Evolutionary conservation across 2,329 filamentous ascomycete genomes (phyloP).

Genomic region (Alternaria arbusti): DNA sequence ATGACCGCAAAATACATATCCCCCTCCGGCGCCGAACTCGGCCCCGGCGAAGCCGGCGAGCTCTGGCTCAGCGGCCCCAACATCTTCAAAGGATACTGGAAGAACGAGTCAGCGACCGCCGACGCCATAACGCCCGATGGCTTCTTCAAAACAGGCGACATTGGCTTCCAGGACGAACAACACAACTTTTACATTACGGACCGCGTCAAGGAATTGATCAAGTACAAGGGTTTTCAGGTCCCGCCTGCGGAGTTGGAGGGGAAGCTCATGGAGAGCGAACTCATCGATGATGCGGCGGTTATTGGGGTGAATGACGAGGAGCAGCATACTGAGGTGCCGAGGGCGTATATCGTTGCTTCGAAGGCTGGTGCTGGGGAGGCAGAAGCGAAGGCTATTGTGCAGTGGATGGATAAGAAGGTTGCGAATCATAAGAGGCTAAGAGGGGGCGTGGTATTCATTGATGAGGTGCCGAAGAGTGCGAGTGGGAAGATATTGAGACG

Average conservation of each 20-base stretch:
- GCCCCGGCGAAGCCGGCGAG: conserved; percentile 62
- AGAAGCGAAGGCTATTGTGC: conserved; percentile 20
- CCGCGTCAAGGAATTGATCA: conserved; percentile 42
- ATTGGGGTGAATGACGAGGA: conserved; percentile 34
- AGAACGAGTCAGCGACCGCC: conserved; percentile 71
- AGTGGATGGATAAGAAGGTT: conserved; percentile 31
- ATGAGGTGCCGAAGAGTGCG: conserved; percentile 56
- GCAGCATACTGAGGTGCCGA: conserved; percentile 36
- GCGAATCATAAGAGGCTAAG: conserved; percentile 38
- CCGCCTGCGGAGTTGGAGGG: conserved; percentile 39
- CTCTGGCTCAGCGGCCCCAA: conserved; percentile 78
- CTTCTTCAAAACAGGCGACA: conserved; percentile 52
- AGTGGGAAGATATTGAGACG: conserved; percentile 56
- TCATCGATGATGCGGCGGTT: conserved; percentile 35
- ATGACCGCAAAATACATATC: conserved; percentile 81
- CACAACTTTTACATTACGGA: conserved; percentile 42
- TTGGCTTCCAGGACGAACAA: conserved; percentile 33
- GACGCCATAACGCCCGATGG: conserved; percentile 76
- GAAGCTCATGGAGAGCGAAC: conserved; percentile 31
- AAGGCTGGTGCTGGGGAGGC: conserved; percentile 16
- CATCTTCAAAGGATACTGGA: conserved; percentile 77
- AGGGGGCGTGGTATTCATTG: conserved; percentile 50
- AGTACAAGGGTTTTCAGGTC: conserved; percentile 42
- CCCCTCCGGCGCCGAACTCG: conserved; percentile 61
- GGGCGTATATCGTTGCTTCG: conserved; percentile 37